phyloP scores from a whole-genome alignment of 2,329 filamentous ascomycete species.

The Raffaelea arxii region DNA sequence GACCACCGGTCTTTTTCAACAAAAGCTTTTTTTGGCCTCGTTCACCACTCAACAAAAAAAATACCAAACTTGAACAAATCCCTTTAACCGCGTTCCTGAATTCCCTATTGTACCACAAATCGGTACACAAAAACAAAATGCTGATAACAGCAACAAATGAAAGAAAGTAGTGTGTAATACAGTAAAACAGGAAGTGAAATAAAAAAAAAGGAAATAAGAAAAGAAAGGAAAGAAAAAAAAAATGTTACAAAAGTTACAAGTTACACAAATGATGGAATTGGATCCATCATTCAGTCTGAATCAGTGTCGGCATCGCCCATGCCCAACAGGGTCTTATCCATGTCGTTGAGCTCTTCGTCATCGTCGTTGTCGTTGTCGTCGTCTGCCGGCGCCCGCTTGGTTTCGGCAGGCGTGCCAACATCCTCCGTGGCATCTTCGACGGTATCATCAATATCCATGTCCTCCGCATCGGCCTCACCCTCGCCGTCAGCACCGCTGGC shows the following conservation, averaged over 20 bases:
- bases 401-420: background rate
- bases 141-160: too few relatives aligned
- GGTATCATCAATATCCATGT: constrained; percentile 38
- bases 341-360: constrained; percentile 34
- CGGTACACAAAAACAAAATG: too few relatives aligned
- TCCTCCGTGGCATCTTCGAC: background rate
- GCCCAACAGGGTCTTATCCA: constrained; percentile 24
- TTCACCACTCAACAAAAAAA: too few relatives aligned
- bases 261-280: background rate
- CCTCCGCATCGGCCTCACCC: constrained; percentile 29
- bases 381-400: background rate
- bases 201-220: background rate
- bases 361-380: constrained; percentile 15
- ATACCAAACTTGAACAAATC: too few relatives aligned
- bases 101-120: too few relatives aligned
- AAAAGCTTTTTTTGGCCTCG: too few relatives aligned
- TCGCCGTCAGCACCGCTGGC: constrained; percentile 35
- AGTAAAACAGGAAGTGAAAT: background rate
- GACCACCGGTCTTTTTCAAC: too few relatives aligned
- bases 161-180: background rate
- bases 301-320: constrained; percentile 23
- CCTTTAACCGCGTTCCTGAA: too few relatives aligned
- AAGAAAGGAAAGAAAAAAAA: background rate
- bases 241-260: background rate
- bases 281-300: constrained; percentile 16